Evolutionary conservation across 2,329 filamentous ascomycete genomes (phyloP).

Genomic region (Botryotinia convoluta): DNA sequence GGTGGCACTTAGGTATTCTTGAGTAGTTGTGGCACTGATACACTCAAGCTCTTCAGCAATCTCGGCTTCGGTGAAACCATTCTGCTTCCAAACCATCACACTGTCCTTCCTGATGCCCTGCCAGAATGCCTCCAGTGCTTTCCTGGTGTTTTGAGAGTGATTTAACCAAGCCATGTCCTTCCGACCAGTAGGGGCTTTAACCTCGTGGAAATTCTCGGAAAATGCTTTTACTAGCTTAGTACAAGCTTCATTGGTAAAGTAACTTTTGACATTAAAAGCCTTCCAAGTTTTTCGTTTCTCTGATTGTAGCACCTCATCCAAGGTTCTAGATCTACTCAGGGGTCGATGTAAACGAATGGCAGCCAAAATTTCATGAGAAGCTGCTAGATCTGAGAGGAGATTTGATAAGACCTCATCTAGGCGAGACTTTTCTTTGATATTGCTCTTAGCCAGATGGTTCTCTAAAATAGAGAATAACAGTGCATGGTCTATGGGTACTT

Average conservation of each 20-base stretch:
- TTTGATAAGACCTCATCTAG: constrained; percentile 17
- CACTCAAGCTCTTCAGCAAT: not conserved
- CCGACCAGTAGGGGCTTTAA: not conserved
- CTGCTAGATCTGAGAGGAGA: constrained; percentile 17
- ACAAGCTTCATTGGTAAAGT: not conserved
- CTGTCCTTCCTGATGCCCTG: not conserved
- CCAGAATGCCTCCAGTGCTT: not conserved
- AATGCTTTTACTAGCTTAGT: not conserved
- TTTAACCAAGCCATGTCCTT: not conserved
- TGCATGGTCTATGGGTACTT: not conserved
- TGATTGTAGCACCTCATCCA: constrained; percentile 4
- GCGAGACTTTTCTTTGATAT: constrained; percentile 10
- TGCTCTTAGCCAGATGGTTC: constrained; percentile 3
- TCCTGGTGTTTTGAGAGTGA: not conserved
- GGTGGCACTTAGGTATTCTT: not conserved
- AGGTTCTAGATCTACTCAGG: not conserved
- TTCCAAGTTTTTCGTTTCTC: not conserved
- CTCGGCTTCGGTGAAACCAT: not conserved
- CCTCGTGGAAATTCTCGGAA: not conserved
- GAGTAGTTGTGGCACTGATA: not conserved
- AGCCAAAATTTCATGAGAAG: constrained; percentile 21
- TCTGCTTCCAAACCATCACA: not conserved
- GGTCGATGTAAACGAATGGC: constrained; percentile 16
- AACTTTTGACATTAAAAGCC: not conserved
- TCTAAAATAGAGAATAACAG: constrained; percentile 17